Percentiles rank a stretch among this genome's conserved stretches.
Conservation (phyloP, 2,329 filamentous ascomycete genomes). For the Microdochium bolleyi region DNA sequence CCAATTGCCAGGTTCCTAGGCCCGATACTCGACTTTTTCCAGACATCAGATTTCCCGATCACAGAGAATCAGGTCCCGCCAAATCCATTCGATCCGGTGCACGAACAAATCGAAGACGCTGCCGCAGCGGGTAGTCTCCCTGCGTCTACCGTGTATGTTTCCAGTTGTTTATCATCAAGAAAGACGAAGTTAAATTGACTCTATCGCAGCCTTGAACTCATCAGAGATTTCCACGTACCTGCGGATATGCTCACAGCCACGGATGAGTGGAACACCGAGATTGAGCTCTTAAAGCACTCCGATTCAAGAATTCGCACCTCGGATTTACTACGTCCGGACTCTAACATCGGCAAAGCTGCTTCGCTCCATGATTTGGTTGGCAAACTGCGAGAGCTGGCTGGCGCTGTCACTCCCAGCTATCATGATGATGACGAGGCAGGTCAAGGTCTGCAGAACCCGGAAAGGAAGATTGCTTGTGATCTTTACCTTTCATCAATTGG, state of each 20-base stretch:
- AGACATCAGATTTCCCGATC: neutral
- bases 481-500: conserved; percentile 17
- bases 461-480: conserved; percentile 17
- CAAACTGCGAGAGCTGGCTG: conserved; percentile 7
- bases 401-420: conserved; percentile 1
- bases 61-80: neutral
- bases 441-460: conserved; percentile 4
- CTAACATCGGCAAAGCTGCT: conserved; percentile 3
- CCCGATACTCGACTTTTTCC: neutral
- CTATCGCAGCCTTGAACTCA: conserved; percentile 1
- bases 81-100: neutral
- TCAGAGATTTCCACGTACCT: conserved; percentile 4
- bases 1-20: neutral
- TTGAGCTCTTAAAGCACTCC: conserved; percentile 12
- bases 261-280: conserved; percentile 14
- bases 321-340: conserved; percentile 7
- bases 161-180: neutral
- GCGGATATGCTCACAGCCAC: conserved; percentile 6
- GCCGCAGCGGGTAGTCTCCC: conserved; percentile 1
- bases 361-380: conserved; percentile 13
- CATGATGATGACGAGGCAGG: conserved; percentile 3
- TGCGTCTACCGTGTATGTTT: neutral
- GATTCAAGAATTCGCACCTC: conserved; percentile 11
- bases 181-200: neutral
- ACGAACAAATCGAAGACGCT: neutral